These are phyloP conservation scores for Aspergillus costaricaensis DNA, from an alignment of 2,329 filamentous ascomycete species.

Conservation along the genomic window DNA sequence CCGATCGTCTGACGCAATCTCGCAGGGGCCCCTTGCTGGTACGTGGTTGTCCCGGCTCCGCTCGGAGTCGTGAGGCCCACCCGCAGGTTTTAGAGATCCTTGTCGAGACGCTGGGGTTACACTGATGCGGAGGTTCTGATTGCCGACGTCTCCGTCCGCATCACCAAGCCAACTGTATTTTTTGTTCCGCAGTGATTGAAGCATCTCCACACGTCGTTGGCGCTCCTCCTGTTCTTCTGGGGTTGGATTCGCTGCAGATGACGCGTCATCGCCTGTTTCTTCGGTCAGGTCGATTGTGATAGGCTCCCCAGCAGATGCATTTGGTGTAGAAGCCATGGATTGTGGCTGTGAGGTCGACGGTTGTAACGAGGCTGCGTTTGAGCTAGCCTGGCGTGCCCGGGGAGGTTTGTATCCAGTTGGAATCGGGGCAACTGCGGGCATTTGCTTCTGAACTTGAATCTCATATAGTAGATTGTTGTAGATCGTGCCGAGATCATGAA, in stretches of 20 bases:
- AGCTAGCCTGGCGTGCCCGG: slow-evolving; percentile 1
- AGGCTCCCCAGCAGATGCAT: neutral
- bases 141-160: slow-evolving; percentile 1
- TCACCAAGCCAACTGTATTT: slow-evolving; percentile 34
- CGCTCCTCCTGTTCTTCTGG: slow-evolving; percentile 1
- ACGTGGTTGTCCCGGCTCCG: neutral
- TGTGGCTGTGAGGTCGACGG: neutral
- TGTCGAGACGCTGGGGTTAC: neutral
- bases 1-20: neutral
- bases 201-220: slow-evolving; percentile 21
- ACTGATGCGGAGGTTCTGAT: neutral
- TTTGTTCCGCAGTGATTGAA: slow-evolving; percentile 32
- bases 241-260: neutral
- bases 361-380: neutral
- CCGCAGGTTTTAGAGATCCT: neutral
- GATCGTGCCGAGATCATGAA: slow-evolving; percentile 23
- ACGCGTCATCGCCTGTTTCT: slow-evolving; percentile 10
- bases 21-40: neutral
- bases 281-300: slow-evolving; percentile 27
- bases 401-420: slow-evolving; percentile 24
- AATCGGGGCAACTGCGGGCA: slow-evolving; percentile 19
- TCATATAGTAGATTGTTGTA: slow-evolving; percentile 32
- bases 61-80: slow-evolving; percentile 4
- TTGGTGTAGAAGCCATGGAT: neutral
- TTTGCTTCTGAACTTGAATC: slow-evolving; percentile 21